These are phyloP conservation scores for Anastatica hierochuntica DNA, from an alignment of 345 rosid genomes.

Conservation along the genomic window DNA sequence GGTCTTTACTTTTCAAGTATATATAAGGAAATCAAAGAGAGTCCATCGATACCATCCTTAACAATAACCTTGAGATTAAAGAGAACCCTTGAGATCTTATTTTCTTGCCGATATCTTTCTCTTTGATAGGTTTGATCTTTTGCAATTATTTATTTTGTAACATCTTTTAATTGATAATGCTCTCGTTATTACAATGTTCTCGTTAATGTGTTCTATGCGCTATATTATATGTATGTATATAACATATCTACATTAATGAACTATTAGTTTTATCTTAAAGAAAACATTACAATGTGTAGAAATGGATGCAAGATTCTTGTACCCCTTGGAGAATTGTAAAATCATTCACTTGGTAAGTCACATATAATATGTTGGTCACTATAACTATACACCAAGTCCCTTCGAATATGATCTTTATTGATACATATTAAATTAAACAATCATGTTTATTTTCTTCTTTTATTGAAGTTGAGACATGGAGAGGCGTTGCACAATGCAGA, in stretches of 20 bases:
- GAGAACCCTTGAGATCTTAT: neutral
- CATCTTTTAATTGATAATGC: too few relatives aligned
- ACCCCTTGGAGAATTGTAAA: slow-evolving; percentile 41
- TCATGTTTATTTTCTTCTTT: neutral
- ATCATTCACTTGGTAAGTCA: slow-evolving; percentile 43
- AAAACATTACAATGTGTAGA: slow-evolving; percentile 10
- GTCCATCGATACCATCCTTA: too few relatives aligned
- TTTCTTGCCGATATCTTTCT: neutral
- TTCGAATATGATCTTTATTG: too few relatives aligned
- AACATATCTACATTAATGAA: neutral
- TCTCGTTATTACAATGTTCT: too few relatives aligned
- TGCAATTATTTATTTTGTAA: neutral
- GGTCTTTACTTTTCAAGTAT: too few relatives aligned
- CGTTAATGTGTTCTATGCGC: too few relatives aligned
- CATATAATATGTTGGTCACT: neutral
- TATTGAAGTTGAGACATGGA: slow-evolving; percentile 58
- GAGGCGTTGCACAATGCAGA: slow-evolving; percentile 59
- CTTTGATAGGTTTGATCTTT: slow-evolving; percentile 10
- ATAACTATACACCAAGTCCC: too few relatives aligned
- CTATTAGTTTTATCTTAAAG: neutral
- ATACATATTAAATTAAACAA: neutral
- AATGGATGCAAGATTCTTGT: slow-evolving; percentile 29
- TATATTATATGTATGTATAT: too few relatives aligned
- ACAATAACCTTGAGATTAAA: too few relatives aligned
- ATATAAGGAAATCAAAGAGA: too few relatives aligned